phyloP scores from a whole-genome alignment of 73 alveolate genomes.

The Paramecium tetraurelia region DNA sequence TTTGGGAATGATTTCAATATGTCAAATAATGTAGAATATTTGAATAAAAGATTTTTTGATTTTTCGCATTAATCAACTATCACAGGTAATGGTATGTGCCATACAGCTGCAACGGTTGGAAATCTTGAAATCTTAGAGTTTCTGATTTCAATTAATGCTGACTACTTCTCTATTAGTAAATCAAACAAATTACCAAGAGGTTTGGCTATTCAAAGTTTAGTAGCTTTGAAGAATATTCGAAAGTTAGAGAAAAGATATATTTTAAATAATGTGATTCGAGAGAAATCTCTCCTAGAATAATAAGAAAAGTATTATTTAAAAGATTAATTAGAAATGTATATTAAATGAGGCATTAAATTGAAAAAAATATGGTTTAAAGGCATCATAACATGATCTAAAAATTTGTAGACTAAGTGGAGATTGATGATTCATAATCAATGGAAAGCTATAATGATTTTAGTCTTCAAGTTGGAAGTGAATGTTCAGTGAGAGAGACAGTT shows the following conservation, averaged over 20 bases:
- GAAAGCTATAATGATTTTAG: neutral
- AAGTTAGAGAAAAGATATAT: neutral
- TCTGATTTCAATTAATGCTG: neutral
- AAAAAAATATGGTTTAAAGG: conserved; percentile 1
- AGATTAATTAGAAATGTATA: conserved; percentile 5
- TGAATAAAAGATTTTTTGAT: neutral
- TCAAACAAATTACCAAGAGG: neutral
- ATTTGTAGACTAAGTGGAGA: neutral
- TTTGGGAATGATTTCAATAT: neutral
- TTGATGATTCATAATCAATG: neutral
- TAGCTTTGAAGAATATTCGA: neutral
- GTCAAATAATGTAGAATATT: neutral
- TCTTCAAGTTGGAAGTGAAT: neutral
- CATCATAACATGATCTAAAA: neutral
- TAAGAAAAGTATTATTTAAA: neutral
- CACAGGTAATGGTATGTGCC: neutral
- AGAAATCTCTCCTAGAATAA: neutral
- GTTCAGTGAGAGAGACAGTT: neutral
- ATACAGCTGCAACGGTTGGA: conserved; percentile 72
- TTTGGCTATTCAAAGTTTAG: neutral
- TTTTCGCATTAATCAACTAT: neutral
- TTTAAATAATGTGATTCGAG: neutral
- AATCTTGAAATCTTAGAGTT: conserved; percentile 69
- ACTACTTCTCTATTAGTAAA: neutral
- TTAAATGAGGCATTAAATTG: conserved; percentile 15